Base-by-base conservation (phyloP, 495 filamentous ascomycete species). In the Penicillium angulare region DNA sequence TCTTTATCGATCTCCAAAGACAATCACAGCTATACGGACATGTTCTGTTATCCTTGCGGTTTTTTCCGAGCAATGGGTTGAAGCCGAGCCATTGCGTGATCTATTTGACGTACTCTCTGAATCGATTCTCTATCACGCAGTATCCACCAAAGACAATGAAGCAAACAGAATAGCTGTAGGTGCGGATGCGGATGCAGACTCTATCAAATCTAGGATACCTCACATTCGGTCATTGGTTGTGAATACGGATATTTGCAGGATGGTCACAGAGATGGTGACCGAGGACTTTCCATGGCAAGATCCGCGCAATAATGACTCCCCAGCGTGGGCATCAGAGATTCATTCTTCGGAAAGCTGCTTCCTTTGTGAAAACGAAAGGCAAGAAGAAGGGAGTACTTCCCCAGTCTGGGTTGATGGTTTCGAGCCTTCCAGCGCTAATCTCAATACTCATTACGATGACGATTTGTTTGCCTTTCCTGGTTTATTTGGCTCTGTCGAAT, bases 11-110 rank as follows among this genome's bases (percentile, higher is more conserved):
- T 41, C 52, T 1, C 15, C 29, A 24, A 27, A 56, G 12, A 41
- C 53, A 5, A 21, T 44, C 3, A 49, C 49, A 21, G 49, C 56
- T 27, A 39, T 60, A 17, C 46, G 52, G 13, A 50, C 56, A 9
- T 63, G 56, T 29, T 59, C 60, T 18, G 52, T 44, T 1, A 43
- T 48, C 1, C 33, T 63, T 13, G 56, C 56, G 1, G 52, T 63
- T 4, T 47, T 63, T 7, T 33, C 60, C 1, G 60, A 60, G 36
- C 52, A 52, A 7, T 63, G 56, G 60, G 35, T 21, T 8, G 49
- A 59, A 45, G 60, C 60, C 5, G 59, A 62, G 27, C 50, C 52
- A 16, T 32, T 62, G 16, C 59, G 59, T 1, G 59, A 62, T 35
- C 38, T 59, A 1, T 62, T 62, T n/a, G 59, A 62, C 35, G 33